A percentile compares a stretch with the other conserved stretches of the same genome.
Evolutionary conservation across 2,329 filamentous ascomycete species (phyloP).

Genomic region (Myotisia sp.): DNA sequence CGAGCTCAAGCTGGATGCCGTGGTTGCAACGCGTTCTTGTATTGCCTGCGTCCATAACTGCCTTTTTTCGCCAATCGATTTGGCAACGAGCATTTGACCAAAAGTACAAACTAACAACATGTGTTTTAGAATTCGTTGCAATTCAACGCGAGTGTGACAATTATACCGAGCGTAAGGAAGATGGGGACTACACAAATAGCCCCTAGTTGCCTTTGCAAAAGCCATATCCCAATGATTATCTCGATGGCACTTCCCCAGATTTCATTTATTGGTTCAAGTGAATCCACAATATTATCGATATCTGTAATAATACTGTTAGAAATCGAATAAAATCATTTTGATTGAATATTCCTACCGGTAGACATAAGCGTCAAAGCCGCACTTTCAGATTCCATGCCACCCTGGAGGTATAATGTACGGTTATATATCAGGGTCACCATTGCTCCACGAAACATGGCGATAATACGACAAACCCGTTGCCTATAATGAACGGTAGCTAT

Average conservation of each 20-base stretch:
- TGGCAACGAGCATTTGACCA: not conserved
- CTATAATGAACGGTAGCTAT: slow-evolving; percentile 4
- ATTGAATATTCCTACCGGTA: not conserved
- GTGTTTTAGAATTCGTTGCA: not conserved
- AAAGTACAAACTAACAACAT: not conserved
- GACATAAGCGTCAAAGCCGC: slow-evolving; percentile 4
- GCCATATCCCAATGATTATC: slow-evolving; percentile 3
- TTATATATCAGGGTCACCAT: slow-evolving; percentile 6
- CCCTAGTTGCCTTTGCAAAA: slow-evolving; percentile 5
- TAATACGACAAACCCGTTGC: slow-evolving; percentile 3
- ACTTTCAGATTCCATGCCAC: not conserved
- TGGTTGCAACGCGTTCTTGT: not conserved
- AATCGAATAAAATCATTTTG: not conserved
- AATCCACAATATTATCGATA: slow-evolving; percentile 3
- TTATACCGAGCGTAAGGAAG: not conserved
- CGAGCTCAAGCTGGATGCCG: not conserved
- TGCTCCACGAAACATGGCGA: slow-evolving; percentile 5
- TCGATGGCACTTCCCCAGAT: slow-evolving; percentile 5
- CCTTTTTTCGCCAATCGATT: not conserved
- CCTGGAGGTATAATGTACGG: not conserved
- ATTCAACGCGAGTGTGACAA: not conserved
- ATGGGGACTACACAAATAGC: not conserved
- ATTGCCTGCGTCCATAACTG: slow-evolving; percentile 1
- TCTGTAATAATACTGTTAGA: slow-evolving; percentile 2
- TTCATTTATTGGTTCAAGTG: slow-evolving; percentile 1